Evolutionary conservation across 2,329 filamentous ascomycete genomes (phyloP), one percentile per base, ranked within the genome.

Genomic region (Aspergillus vadensis): DNA sequence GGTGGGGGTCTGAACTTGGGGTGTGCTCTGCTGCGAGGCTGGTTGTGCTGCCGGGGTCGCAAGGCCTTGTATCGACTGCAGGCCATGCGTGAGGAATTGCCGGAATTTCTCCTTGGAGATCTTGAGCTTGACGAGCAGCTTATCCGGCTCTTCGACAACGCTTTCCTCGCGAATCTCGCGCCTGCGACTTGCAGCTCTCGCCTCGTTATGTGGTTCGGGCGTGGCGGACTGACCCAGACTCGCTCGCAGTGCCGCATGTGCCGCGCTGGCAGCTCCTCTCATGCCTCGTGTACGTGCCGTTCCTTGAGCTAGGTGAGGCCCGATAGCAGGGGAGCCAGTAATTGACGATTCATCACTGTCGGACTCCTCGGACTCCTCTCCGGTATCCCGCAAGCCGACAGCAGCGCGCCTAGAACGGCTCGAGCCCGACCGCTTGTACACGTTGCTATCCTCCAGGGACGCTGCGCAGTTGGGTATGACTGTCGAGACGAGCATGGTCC

Each of bases 401-500:
- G 80, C 80, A 52, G 80, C 75, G 57, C 88, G 83, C 71, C 88
- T 86, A 53, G 84, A 82, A n/a, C 82, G 76, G 63, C 83, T 81
- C 30, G 85, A 88, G 32, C 86, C 85, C 19, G 88, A 84, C 55
- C 90, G 86, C 79, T 97, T 97, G 80, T 90, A 96, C 5, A 98
- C 83, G 48, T 92, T 87, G 70, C 91, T 96, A 48, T 95, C 91
- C 63, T 97, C 93, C 49, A 96, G 80, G 3, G 85, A 85, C 58
- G 87, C 81, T 4, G 91, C 94, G 4, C 92, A 91, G 23, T 94
- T 95, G 15, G 95, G 95, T 60, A 99, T 85, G 19, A 96, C 92
- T 3, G 91, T 93, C 9, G 94, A 97, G 1, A 99, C 92, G 55
- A 98, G 86, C 67, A 97, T 84, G 0, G 94, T 97, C 50, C 95